Conservation (phyloP, 495 filamentous ascomycete genomes). For the Penicillium dipodomyicola region DNA sequence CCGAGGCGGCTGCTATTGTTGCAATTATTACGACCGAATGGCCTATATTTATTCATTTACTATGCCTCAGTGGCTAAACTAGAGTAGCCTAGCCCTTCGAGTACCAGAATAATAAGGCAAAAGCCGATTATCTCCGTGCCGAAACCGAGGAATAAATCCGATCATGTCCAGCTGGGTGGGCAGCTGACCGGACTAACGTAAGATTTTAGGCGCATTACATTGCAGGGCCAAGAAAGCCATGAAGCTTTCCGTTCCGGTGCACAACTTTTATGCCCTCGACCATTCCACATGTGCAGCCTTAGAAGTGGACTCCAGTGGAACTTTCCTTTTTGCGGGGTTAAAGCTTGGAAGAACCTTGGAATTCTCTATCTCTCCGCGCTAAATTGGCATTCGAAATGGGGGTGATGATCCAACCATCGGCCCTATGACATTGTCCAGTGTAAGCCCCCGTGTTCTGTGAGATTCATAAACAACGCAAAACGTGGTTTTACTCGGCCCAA, state of each 20-base stretch:
- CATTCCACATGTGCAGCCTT: not conserved
- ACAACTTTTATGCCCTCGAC: not conserved
- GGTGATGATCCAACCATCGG: not conserved
- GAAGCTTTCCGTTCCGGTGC: not conserved
- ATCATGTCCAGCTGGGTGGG: not conserved
- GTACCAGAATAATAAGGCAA: too few relatives aligned
- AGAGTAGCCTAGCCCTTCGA: too few relatives aligned
- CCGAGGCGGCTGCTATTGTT: not conserved
- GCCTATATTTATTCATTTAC: not conserved
- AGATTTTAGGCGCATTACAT: not conserved
- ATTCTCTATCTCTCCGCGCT: too few relatives aligned
- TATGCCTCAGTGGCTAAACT: not conserved
- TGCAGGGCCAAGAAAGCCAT: slow-evolving; percentile 1
- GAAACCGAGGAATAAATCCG: not conserved
- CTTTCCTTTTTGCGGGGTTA: not conserved
- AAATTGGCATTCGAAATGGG: not conserved
- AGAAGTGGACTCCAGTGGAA: not conserved
- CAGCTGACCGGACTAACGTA: not conserved
- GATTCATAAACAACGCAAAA: not conserved
- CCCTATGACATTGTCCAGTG: too few relatives aligned
- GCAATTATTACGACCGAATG: not conserved
- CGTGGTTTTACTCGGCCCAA: not conserved
- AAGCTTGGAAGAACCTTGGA: not conserved
- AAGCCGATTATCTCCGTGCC: not conserved
- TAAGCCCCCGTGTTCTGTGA: not conserved